Evolutionary conservation across 495 filamentous ascomycete species (phyloP).

Genomic region (Aspergillus conjunctus): DNA sequence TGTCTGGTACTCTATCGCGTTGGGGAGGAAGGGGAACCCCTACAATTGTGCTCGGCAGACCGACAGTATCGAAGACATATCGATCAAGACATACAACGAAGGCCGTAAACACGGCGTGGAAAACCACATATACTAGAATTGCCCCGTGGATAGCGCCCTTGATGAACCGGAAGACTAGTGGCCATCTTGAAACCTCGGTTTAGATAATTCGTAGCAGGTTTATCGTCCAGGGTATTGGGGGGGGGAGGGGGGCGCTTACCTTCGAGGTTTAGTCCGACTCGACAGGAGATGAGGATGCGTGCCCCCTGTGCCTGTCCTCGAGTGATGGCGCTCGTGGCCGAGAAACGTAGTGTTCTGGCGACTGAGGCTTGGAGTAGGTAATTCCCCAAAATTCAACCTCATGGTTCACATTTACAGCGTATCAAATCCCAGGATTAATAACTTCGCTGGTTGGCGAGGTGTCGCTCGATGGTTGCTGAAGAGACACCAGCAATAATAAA

Average conservation of each 20-base stretch:
- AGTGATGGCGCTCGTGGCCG: conserved; percentile 32
- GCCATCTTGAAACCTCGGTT: conserved; percentile 54
- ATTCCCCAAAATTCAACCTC: conserved; percentile 43
- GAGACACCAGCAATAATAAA: neutral
- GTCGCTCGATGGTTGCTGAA: conserved; percentile 2
- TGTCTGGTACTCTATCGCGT: neutral
- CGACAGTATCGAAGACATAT: conserved; percentile 55
- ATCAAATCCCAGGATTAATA: neutral
- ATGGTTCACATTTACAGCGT: conserved; percentile 16
- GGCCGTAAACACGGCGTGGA: conserved; percentile 66
- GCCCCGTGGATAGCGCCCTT: conserved; percentile 73
- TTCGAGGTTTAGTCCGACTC: conserved; percentile 58
- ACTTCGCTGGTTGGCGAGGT: neutral
- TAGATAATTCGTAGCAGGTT: neutral
- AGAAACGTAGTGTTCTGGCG: conserved; percentile 38
- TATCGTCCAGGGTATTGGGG: neutral
- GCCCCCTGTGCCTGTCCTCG: conserved; percentile 23
- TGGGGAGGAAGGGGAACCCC: conserved; percentile 17
- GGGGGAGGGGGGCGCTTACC: conserved; percentile 34
- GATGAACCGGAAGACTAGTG: conserved; percentile 71
- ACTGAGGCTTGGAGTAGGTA: conserved; percentile 41
- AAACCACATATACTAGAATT: conserved; percentile 62
- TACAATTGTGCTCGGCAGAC: conserved; percentile 66
- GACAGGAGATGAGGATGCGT: conserved; percentile 49
- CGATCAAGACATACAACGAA: conserved; percentile 65